phyloP scores from a whole-genome alignment of 768 basidiomycete species.

The Tremella mesenterica region DNA sequence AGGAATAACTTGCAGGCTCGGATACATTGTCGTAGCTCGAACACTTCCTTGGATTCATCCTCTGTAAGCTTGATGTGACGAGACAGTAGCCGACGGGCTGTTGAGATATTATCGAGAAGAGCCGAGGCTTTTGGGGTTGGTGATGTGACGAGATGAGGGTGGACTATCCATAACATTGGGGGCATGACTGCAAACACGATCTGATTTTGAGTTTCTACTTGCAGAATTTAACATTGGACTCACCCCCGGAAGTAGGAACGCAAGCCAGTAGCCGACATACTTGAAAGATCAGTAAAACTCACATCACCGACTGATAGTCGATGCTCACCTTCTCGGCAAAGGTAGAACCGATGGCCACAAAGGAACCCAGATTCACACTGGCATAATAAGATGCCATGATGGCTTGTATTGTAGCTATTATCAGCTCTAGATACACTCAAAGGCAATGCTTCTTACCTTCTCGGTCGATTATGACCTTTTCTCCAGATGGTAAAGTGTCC shows the following conservation, averaged over 20 bases:
- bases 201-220: not conserved
- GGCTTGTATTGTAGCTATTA: conserved; percentile 23
- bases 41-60: not conserved
- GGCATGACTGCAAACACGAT: conserved; percentile 14
- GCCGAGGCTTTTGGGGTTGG: conserved; percentile 12
- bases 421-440: not conserved
- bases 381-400: conserved; percentile 32
- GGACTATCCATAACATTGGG: conserved; percentile 3
- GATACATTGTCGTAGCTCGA: conserved; percentile 34
- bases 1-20: conserved; percentile 40
- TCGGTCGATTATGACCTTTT: conserved; percentile 32
- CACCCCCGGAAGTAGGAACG: conserved; percentile 36
- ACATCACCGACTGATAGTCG: not conserved
- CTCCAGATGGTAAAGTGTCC: conserved; percentile 15
- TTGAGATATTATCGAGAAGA: conserved; percentile 2
- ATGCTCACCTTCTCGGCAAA: conserved; percentile 27
- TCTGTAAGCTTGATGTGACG: too few relatives aligned
- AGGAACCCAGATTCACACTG: conserved; percentile 39
- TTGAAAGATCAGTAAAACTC: not conserved
- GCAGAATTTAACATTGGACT: not conserved
- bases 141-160: conserved; percentile 8
- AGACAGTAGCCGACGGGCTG: not conserved
- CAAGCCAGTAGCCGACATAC: conserved; percentile 42
- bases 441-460: conserved; percentile 6
- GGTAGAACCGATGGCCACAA: conserved; percentile 21